Conservation (phyloP, 192 early-diverging fungal genomes). For the Podila epicladia region DNA sequence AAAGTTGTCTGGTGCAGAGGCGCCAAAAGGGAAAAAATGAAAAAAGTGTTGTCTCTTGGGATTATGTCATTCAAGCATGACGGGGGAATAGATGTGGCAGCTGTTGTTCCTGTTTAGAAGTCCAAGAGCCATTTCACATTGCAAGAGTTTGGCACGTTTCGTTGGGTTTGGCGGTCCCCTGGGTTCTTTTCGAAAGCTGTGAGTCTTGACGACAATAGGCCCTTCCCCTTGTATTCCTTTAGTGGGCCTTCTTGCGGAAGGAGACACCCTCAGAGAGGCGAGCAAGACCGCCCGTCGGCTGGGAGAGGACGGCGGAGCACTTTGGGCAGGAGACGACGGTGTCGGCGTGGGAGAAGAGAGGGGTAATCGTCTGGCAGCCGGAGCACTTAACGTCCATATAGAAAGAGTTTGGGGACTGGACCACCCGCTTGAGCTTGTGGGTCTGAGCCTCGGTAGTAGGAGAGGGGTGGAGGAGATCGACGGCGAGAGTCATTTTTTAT, state of each 20-base stretch:
- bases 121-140: neutral
- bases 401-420: slow-evolving; percentile 89
- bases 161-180: neutral
- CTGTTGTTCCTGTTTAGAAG: neutral
- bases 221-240: slow-evolving; percentile 16
- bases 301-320: slow-evolving; percentile 87
- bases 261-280: slow-evolving; percentile 83
- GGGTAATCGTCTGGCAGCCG: slow-evolving; percentile 86
- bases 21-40: neutral
- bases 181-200: neutral
- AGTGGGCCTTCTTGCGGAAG: slow-evolving; percentile 84
- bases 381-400: slow-evolving; percentile 99
- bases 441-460: slow-evolving; percentile 73
- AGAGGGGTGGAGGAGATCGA: slow-evolving; percentile 95
- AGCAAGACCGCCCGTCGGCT: slow-evolving; percentile 91
- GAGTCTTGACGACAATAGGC: neutral
- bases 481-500: slow-evolving; percentile 68
- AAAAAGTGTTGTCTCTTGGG: neutral
- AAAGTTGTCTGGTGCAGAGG: neutral
- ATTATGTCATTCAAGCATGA: slow-evolving; percentile 9
- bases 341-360: slow-evolving; percentile 92
- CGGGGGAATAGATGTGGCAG: slow-evolving; percentile 8
- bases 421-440: slow-evolving; percentile 72
- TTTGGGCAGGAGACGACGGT: slow-evolving; percentile 87
- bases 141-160: neutral